These are phyloP conservation scores for Gossypium turneri DNA, from an alignment of 345 rosid genomes.

Conservation along the genomic window DNA sequence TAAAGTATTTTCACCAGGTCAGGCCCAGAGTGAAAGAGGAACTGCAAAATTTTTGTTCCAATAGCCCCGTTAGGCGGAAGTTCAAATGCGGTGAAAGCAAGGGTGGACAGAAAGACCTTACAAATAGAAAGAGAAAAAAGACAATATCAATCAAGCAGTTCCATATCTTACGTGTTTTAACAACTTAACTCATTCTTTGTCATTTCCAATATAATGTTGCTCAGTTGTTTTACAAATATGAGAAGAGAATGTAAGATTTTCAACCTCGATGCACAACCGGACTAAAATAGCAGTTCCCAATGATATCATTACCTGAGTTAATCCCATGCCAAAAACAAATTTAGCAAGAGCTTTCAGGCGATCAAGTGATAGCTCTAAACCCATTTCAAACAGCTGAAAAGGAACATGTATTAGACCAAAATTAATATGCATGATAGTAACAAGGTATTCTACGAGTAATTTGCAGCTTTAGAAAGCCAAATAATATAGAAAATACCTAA, in stretches of 20 bases:
- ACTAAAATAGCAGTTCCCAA: constrained; percentile 9
- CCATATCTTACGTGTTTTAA: neutral
- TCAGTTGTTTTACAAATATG: neutral
- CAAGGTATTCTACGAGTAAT: constrained; percentile 4
- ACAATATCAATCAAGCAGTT: neutral
- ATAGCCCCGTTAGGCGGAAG: constrained; percentile 97
- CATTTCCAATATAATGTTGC: neutral
- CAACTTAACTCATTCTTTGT: neutral
- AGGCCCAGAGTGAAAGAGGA: constrained; percentile 85
- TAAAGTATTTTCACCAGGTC: constrained; percentile 61
- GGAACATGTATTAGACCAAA: constrained; percentile 22
- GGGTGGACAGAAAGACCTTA: constrained; percentile 87
- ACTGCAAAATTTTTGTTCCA: constrained; percentile 82
- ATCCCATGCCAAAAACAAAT: constrained; percentile 95
- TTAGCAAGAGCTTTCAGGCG: constrained; percentile 95
- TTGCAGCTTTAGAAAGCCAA: neutral
- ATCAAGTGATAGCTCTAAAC: constrained; percentile 93
- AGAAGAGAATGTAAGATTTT: constrained; percentile 1
- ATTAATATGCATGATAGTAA: constrained; percentile 11
- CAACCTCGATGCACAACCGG: constrained; percentile 8
- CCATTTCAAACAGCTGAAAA: constrained; percentile 98
- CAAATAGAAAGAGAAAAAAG: constrained; percentile 23
- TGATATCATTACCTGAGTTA: constrained; percentile 69
- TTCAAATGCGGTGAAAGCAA: constrained; percentile 95
- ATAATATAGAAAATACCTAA: constrained; percentile 1